phyloP scores from a whole-genome alignment of 306 rosid species.

The Luffa acutangula region DNA sequence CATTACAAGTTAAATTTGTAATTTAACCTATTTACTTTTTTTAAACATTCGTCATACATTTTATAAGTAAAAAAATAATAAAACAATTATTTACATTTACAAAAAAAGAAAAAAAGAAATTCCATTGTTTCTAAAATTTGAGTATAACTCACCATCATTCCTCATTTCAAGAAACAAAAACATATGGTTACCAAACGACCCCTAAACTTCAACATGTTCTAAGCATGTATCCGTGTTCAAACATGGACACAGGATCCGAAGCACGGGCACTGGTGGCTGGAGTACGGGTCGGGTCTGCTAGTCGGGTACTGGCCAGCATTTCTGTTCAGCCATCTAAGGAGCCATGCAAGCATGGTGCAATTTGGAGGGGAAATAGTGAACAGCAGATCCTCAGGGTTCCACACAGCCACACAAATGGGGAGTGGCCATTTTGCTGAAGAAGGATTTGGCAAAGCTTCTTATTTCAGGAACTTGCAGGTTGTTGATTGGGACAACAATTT shows the following conservation, averaged over 20 bases:
- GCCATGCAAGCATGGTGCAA: constrained; percentile 62
- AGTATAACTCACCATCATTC: too few relatives aligned
- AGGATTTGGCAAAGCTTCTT: constrained; percentile 60
- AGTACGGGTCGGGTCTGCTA: constrained; percentile 49
- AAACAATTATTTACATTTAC: too few relatives aligned
- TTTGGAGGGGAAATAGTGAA: constrained; percentile 73
- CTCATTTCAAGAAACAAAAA: not conserved
- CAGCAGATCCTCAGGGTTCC: constrained; percentile 47
- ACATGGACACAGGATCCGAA: constrained; percentile 41
- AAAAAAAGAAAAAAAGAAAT: too few relatives aligned
- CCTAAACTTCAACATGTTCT: too few relatives aligned
- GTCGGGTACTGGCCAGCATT: constrained; percentile 74
- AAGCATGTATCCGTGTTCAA: not conserved
- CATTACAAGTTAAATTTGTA: too few relatives aligned
- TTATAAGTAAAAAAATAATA: too few relatives aligned
- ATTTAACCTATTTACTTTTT: too few relatives aligned
- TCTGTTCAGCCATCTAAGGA: constrained; percentile 57
- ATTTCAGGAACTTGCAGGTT: constrained; percentile 58
- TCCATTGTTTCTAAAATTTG: too few relatives aligned
- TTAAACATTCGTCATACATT: too few relatives aligned
- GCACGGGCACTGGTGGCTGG: constrained; percentile 77
- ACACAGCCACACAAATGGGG: constrained; percentile 65
- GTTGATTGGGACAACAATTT: constrained; percentile 74
- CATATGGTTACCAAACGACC: too few relatives aligned
- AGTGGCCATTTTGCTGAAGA: constrained; percentile 69